These are phyloP conservation scores for Paratinospora sagittata DNA, from an alignment of 164 flowering plant species.

Conservation along the genomic window DNA sequence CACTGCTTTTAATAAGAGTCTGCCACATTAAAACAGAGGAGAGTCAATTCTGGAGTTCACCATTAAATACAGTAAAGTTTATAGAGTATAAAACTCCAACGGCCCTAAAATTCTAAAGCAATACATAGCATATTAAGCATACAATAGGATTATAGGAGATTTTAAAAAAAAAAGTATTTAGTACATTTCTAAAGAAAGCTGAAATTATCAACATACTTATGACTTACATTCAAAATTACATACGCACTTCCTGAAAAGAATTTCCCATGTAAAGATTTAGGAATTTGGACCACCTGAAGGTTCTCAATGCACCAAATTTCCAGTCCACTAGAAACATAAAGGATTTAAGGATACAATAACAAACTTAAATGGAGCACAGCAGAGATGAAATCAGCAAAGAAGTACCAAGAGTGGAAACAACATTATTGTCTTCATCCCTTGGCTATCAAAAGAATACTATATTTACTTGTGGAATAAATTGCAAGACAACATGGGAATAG, in stretches of 20 bases:
- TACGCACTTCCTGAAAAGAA: slow-evolving; percentile 63
- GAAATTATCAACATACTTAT: background rate
- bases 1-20: slow-evolving; percentile 47
- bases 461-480: background rate
- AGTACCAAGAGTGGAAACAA: too few species aligned
- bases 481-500: background rate
- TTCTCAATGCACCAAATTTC: slow-evolving; percentile 68
- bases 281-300: slow-evolving; percentile 36
- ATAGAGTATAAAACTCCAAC: background rate
- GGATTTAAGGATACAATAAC: slow-evolving; percentile 23
- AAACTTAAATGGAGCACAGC: slow-evolving; percentile 3
- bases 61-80: too few species aligned
- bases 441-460: background rate
- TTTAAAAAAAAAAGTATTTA: background rate
- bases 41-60: slow-evolving; percentile 2
- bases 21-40: slow-evolving; percentile 24
- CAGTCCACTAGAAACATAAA: slow-evolving; percentile 36
- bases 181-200: background rate
- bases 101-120: background rate
- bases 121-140: too few species aligned
- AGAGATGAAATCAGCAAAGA: background rate
- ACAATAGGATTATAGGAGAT: too few species aligned
- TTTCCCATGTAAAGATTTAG: slow-evolving; percentile 50
- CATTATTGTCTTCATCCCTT: too few species aligned
- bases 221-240: slow-evolving; percentile 49